Conservation (phyloP, 768 basidiomycete genomes). For the Boletus insuetus region DNA sequence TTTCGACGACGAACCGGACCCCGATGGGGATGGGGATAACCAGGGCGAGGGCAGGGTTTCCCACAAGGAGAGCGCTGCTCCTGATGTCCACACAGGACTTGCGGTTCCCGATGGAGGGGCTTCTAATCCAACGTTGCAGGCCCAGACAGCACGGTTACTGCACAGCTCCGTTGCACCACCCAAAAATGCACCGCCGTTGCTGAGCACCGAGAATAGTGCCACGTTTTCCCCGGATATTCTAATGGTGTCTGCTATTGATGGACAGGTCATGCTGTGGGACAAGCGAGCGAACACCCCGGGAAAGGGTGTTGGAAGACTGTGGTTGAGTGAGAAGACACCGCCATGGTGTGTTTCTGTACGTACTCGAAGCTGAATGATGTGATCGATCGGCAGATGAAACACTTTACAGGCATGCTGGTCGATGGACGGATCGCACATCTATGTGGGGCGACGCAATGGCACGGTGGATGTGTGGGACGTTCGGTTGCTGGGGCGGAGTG, state of each 20-base stretch:
- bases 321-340: conserved; percentile 89
- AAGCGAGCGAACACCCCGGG: conserved; percentile 63
- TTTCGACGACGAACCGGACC: conserved; percentile 83
- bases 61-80: conserved; percentile 13
- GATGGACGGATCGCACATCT: conserved; percentile 80
- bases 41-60: conserved; percentile 13
- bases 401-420: conserved; percentile 87
- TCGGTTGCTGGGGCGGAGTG: conserved; percentile 67
- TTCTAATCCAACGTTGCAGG: conserved; percentile 19
- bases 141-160: conserved; percentile 26
- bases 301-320: conserved; percentile 76
- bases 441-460: conserved; percentile 87
- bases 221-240: conserved; percentile 78
- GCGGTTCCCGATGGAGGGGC: conserved; percentile 29
- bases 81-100: conserved; percentile 20
- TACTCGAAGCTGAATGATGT: conserved; percentile 10
- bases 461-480: conserved; percentile 95
- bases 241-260: conserved; percentile 88
- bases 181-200: conserved; percentile 72
- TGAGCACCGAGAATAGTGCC: conserved; percentile 58
- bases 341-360: conserved; percentile 95
- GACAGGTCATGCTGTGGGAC: conserved; percentile 92
- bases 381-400: conserved; percentile 1
- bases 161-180: conserved; percentile 49
- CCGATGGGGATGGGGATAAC: conserved; percentile 43